phyloP scores from a whole-genome alignment of 2,329 filamentous ascomycete genomes.

The Pyrenochaeta sp. region DNA sequence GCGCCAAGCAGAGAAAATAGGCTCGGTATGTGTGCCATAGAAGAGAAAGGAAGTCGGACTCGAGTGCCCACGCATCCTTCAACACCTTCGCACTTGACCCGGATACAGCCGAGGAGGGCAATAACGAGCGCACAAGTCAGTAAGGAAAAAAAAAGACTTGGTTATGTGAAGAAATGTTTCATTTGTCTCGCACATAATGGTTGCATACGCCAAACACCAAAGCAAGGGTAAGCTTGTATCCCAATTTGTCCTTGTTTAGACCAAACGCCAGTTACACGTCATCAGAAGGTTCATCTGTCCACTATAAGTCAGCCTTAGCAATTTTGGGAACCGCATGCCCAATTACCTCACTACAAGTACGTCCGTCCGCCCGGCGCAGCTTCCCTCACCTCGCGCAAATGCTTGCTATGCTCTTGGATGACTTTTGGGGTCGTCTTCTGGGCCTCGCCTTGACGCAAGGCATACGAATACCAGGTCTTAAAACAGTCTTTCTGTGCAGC shows the following conservation, averaged over 20 bases:
- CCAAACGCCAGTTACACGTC: background rate
- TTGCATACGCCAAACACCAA: background rate
- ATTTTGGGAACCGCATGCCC: constrained; percentile 30
- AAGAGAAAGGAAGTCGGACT: too few species aligned
- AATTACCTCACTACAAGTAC: constrained; percentile 33
- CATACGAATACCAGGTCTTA: constrained; percentile 50
- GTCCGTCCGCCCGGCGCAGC: constrained; percentile 38
- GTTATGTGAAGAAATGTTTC: too few species aligned
- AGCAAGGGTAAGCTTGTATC: background rate
- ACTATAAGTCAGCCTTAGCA: background rate
- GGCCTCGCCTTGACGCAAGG: constrained; percentile 33
- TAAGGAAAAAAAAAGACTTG: too few species aligned
- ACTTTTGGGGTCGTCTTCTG: constrained; percentile 26
- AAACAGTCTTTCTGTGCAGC: constrained; percentile 43
- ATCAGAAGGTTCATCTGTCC: background rate
- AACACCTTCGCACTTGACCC: too few species aligned
- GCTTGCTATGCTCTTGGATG: constrained; percentile 33
- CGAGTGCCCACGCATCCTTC: too few species aligned
- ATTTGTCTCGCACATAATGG: too few species aligned
- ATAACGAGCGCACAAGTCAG: too few species aligned
- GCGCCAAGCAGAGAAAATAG: too few species aligned
- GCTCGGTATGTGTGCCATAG: too few species aligned
- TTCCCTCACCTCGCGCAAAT: constrained; percentile 33
- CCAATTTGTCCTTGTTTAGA: background rate
- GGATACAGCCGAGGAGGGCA: too few species aligned